A percentile compares a stretch with the other conserved stretches of the same genome.
Conservation (phyloP, 2,329 filamentous ascomycete species). For the Stagonosporopsis cucurbitacearum region DNA sequence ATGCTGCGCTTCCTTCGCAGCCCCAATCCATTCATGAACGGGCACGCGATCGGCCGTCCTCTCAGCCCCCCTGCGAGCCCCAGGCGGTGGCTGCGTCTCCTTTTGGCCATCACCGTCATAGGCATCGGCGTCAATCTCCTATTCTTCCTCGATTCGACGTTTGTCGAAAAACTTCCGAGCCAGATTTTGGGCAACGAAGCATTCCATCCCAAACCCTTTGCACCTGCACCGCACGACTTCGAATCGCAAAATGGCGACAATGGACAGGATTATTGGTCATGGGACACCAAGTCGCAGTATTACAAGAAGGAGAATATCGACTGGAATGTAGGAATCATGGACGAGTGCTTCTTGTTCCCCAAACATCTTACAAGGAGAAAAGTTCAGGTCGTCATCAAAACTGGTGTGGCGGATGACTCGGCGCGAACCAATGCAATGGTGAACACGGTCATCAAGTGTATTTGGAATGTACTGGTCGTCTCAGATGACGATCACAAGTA, state of each 20-base stretch:
- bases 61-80: slow-evolving; percentile 5
- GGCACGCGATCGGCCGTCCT: slow-evolving; percentile 8
- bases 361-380: slow-evolving; percentile 36
- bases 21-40: slow-evolving; percentile 14
- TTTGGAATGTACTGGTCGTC: slow-evolving; percentile 60
- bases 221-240: slow-evolving; percentile 5
- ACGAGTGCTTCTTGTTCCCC: slow-evolving; percentile 39
- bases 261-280: slow-evolving; percentile 23
- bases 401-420: slow-evolving; percentile 62
- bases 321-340: slow-evolving; percentile 14
- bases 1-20: slow-evolving; percentile 15
- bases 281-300: slow-evolving; percentile 21
- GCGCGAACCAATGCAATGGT: slow-evolving; percentile 57
- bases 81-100: slow-evolving; percentile 14
- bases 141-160: slow-evolving; percentile 19
- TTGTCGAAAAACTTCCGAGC: slow-evolving; percentile 8
- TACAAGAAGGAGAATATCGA: slow-evolving; percentile 9
- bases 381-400: slow-evolving; percentile 57
- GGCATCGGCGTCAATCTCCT: slow-evolving; percentile 15
- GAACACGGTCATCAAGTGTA: slow-evolving; percentile 59
- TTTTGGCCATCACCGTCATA: slow-evolving; percentile 12
- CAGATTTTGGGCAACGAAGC: slow-evolving; percentile 14
- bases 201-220: slow-evolving; percentile 19
- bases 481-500: slow-evolving; percentile 60
- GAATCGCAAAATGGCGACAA: slow-evolving; percentile 7